Percentiles rank a stretch among this genome's conserved stretches.
These are phyloP conservation scores for Pyrenochaeta sp. DNA, from an alignment of 2,329 filamentous ascomycete genomes.

Conservation along the genomic window DNA sequence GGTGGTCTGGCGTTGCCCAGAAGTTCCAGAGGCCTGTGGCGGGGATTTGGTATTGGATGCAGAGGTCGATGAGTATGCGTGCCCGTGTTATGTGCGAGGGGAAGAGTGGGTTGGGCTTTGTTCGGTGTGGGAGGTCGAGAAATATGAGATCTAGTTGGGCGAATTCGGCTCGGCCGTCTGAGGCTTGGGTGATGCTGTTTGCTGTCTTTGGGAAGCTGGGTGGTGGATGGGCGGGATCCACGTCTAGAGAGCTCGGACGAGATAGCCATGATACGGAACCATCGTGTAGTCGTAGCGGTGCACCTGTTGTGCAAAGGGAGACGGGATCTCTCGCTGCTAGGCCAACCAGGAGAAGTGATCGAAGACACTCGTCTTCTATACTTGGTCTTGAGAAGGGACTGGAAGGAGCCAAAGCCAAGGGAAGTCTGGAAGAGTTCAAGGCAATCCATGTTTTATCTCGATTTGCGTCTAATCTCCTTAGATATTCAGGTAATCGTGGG, in stretches of 20 bases:
- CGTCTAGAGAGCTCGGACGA: slow-evolving; percentile 36
- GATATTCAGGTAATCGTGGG: slow-evolving; percentile 48
- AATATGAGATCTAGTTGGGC: slow-evolving; percentile 51
- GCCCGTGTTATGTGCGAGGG: slow-evolving; percentile 39
- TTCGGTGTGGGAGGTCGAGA: slow-evolving; percentile 41
- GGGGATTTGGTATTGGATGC: slow-evolving; percentile 34
- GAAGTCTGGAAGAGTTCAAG: slow-evolving; percentile 50
- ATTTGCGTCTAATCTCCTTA: slow-evolving; percentile 51
- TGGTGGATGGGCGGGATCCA: slow-evolving; percentile 9
- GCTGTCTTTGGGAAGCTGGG: slow-evolving; percentile 19
- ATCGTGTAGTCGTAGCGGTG: slow-evolving; percentile 41
- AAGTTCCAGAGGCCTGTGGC: slow-evolving; percentile 35
- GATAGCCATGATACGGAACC: slow-evolving; percentile 43
- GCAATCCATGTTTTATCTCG: slow-evolving; percentile 54
- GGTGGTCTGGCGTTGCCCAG: slow-evolving; percentile 37
- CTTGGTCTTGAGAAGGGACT: slow-evolving; percentile 37
- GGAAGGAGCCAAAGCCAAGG: slow-evolving; percentile 44
- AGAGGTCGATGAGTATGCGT: slow-evolving; percentile 43
- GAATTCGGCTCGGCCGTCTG: slow-evolving; percentile 47
- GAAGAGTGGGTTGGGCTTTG: slow-evolving; percentile 37
- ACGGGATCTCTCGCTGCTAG: slow-evolving; percentile 52
- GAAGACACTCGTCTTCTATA: slow-evolving; percentile 51
- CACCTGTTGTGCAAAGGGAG: slow-evolving; percentile 48
- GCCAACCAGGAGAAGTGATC: slow-evolving; percentile 50
- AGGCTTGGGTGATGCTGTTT: slow-evolving; percentile 33